Base-by-base conservation (phyloP, 1,139 yeast genomes). In the Saccharomycopsis hybrid region DNA sequence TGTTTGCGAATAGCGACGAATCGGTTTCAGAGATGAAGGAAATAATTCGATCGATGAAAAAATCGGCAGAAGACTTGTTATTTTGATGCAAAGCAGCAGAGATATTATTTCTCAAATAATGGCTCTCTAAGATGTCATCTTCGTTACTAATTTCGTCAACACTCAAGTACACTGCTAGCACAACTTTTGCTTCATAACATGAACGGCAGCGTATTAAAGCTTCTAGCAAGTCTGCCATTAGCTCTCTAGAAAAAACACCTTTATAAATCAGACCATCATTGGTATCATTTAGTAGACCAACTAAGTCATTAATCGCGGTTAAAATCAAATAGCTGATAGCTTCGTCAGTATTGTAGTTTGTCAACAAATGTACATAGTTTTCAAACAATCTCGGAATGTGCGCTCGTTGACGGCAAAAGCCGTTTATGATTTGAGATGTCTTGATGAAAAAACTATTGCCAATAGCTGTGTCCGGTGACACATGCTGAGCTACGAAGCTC, bases 11-110 rank as follows among this genome's bases (percentile, higher is more conserved):
- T 5, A 9, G 7, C 40, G 44, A 30, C 9, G 18, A 18, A 28
- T 44, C 29, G 13, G 30, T 28, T 32, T 27, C 8, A 24, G 27
- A 13, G 9, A 42, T 7, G 27, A 45, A 45, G 4, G 3, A 28
- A 9, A 33, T 2, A n/a, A 46, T 40, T 5, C 30, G 27, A 33
- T 46, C 44, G n/a, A 41, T 31, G 13, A 8, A 36, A 11, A 2
- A 2, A 27, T 46, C 48, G 18, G 41, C 5, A 11, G 44, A 32
- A 4, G 25, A 29, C 24, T 25, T 8, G 30, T 18, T 40, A 11
- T 25, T 33, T 28, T 28, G 44, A 33, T 46, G 48, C 9, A 46
- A 2, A 8, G 44, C 48, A 11, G 44, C 41, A 5, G 18, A 25
- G 18, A 18, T 18, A 18, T 18, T 18, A 18, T 18, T 18, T 18